Percentiles rank a stretch among this genome's conserved stretches.
Evolutionary conservation across 257 asterid species (phyloP).

Genomic region (Linaria vulgaris): DNA sequence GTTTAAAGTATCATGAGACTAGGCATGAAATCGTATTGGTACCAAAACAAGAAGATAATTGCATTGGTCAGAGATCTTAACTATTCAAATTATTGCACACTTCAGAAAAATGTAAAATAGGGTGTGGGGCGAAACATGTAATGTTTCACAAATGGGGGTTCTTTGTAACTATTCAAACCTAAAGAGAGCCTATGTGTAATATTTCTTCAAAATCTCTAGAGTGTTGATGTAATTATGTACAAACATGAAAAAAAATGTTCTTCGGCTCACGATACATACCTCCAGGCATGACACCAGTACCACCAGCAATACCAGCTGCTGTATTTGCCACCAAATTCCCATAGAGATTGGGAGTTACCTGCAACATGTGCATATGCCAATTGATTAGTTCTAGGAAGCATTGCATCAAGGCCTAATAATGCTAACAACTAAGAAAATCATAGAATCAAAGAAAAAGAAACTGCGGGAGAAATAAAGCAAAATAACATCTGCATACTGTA

Average conservation of each 20-base stretch:
- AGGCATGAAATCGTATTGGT: too few relatives aligned
- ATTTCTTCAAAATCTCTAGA: too few relatives aligned
- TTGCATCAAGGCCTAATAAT: not conserved
- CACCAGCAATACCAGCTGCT: constrained; percentile 99
- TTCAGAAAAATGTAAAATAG: too few relatives aligned
- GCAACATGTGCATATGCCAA: constrained; percentile 22
- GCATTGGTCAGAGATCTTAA: too few relatives aligned
- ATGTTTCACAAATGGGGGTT: too few relatives aligned
- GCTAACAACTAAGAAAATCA: not conserved
- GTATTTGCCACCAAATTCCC: constrained; percentile 90
- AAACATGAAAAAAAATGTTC: not conserved
- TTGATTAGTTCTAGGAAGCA: constrained; percentile 14
- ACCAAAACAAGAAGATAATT: too few relatives aligned
- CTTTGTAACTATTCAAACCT: too few relatives aligned
- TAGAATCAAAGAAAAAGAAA: constrained; percentile 2
- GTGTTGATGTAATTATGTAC: too few relatives aligned
- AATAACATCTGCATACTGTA: not conserved
- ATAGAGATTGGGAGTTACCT: constrained; percentile 98
- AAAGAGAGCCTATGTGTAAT: too few relatives aligned
- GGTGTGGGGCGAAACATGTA: too few relatives aligned
- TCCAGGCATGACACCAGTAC: constrained; percentile 98
- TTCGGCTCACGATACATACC: constrained; percentile 41
- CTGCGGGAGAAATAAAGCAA: constrained; percentile 6
- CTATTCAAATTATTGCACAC: too few relatives aligned
- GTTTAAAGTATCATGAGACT: too few relatives aligned